phyloP scores from a whole-genome alignment of 2,329 filamentous ascomycete genomes.

The Trematosphaeria pertusa region DNA sequence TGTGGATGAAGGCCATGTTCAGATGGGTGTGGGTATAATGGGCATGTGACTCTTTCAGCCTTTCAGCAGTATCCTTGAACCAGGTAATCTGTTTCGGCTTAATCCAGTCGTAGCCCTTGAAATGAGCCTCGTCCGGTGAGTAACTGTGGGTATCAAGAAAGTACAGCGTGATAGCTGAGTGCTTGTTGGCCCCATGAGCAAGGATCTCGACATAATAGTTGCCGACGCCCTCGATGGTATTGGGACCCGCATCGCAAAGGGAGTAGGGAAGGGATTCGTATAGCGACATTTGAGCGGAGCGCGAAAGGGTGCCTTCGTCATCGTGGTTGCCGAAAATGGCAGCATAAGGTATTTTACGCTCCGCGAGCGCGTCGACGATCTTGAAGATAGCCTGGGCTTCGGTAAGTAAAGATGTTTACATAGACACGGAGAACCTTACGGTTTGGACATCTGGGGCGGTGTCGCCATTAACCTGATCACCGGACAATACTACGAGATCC shows the following conservation, averaged over 20 bases:
- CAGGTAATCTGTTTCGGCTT: conserved; percentile 93
- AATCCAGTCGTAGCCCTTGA: conserved; percentile 95
- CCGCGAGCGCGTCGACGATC: conserved; percentile 81
- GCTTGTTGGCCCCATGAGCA: conserved; percentile 76
- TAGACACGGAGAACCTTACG: conserved; percentile 52
- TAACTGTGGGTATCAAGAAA: conserved; percentile 93
- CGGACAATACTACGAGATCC: conserved; percentile 87
- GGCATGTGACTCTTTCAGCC: conserved; percentile 72
- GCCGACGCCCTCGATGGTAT: conserved; percentile 85
- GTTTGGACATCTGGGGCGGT: conserved; percentile 90
- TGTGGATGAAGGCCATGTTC: conserved; percentile 97
- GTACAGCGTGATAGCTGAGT: conserved; percentile 94
- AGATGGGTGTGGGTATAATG: conserved; percentile 93
- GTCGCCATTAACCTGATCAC: conserved; percentile 95
- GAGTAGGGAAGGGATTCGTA: conserved; percentile 89
- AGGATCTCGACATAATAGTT: conserved; percentile 95
- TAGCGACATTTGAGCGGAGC: conserved; percentile 81
- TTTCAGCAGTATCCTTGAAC: conserved; percentile 81
- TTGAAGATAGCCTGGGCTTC: conserved; percentile 81
- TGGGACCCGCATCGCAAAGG: conserved; percentile 81
- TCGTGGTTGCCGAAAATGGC: conserved; percentile 98
- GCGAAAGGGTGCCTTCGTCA: conserved; percentile 82
- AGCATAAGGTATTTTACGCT: conserved; percentile 89
- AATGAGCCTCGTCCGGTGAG: conserved; percentile 86
- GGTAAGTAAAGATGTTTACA: conserved; percentile 15